These are phyloP conservation scores for Filobasidium floriforme DNA, from an alignment of 768 basidiomycete species.

Conservation along the genomic window DNA sequence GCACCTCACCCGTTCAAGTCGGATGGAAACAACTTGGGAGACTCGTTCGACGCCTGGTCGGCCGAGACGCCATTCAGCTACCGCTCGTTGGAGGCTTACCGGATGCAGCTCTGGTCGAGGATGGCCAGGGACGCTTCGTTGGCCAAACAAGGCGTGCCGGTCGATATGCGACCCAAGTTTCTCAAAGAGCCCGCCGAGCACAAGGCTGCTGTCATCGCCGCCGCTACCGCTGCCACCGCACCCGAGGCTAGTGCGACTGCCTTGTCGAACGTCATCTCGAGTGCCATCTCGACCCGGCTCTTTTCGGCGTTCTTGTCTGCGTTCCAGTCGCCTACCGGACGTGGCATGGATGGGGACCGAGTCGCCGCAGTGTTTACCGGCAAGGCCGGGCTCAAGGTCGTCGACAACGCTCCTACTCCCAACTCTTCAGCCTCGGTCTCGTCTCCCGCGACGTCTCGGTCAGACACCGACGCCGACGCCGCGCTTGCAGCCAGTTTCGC, in stretches of 20 bases:
- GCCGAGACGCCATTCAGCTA: constrained; percentile 78
- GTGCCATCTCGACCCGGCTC: constrained; percentile 32
- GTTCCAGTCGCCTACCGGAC: constrained; percentile 27
- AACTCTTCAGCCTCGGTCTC: neutral
- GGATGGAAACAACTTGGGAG: constrained; percentile 43
- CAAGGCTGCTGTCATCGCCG: neutral
- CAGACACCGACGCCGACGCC: constrained; percentile 14
- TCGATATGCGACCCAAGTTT: constrained; percentile 42
- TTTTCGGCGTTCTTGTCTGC: constrained; percentile 40
- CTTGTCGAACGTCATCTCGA: constrained; percentile 18
- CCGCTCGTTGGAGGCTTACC: constrained; percentile 73
- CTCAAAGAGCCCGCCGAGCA: constrained; percentile 27
- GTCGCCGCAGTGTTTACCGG: constrained; percentile 40
- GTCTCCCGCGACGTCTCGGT: neutral
- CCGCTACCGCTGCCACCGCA: neutral
- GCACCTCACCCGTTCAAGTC: constrained; percentile 22
- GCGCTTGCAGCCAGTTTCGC: constrained; percentile 19
- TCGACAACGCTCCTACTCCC: constrained; percentile 12
- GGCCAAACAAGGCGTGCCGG: constrained; percentile 33
- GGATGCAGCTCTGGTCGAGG: constrained; percentile 87
- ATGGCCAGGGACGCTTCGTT: constrained; percentile 65
- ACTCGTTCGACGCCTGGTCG: constrained; percentile 66
- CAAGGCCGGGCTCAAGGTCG: constrained; percentile 29
- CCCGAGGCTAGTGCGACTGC: constrained; percentile 13
- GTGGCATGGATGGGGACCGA: constrained; percentile 34